Base-by-base conservation (phyloP, 345 rosid genomes). In the Iberis pinnata region DNA sequence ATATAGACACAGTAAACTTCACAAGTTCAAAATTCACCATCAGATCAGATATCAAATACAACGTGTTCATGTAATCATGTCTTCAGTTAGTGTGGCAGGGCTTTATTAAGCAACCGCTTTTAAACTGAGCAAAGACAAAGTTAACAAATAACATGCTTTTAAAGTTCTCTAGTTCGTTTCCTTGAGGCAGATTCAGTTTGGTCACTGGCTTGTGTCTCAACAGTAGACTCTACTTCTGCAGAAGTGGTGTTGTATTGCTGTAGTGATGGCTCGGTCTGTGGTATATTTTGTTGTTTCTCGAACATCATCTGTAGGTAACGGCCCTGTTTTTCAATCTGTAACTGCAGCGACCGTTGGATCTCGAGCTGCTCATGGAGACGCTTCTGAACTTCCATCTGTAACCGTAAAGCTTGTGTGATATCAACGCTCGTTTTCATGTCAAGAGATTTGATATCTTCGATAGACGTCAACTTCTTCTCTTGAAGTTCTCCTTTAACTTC, bases 321-420 rank as follows among this genome's bases (percentile, higher is more conserved):
- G 5, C 71, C 71, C 12, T 67, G 71, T 47, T 60, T 54, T 33
- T 67, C 67, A 35, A 67, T 67, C 61, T 60, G 71, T 41, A 67
- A 40, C 62, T 67, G 71, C 16, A 67, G 55, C 15, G 65, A 27
- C 35, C 71, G 37, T 52, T 67, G 71, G 13, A 67, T 53, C 71
- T 90, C 98, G 50, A 90, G 96, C 70, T 90, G 96, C 72, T 90
- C 98, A 58, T 86, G 96, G 42, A 90, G 95, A 58, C 60, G 89
- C 77, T 90, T 90, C 71, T 86, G 95, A 64, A 90, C 98, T 76
- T 86, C 92, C 88, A 90, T 79, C 73, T 90, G 98, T 79, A 90
- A 56, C 42, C 84, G 73, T 70, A 90, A 62, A 36, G 98, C 95
- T 79, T 86, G 94, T 5, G 94, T 84, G 50, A 69, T 69, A 22